Conservation (phyloP, 768 basidiomycete species). For the Mrakia frigida region DNA sequence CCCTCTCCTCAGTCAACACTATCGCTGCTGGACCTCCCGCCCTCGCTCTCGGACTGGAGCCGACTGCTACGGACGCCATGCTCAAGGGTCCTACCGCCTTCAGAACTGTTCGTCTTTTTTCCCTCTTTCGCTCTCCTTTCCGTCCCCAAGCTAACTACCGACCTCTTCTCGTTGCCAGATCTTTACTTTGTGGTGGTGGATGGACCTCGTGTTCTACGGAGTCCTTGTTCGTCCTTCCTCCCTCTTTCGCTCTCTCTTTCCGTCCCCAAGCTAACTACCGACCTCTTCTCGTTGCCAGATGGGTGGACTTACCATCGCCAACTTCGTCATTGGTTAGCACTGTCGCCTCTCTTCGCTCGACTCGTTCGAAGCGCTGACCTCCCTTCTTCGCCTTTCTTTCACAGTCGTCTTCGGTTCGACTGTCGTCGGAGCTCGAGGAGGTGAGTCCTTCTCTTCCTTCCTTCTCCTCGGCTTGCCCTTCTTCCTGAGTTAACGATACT, state of each 20-base stretch:
- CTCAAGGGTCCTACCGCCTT: slow-evolving; percentile 46
- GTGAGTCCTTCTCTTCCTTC: background rate
- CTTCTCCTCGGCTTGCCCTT: background rate
- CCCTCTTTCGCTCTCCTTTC: background rate
- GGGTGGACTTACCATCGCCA: slow-evolving; percentile 40
- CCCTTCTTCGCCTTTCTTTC: too few relatives aligned
- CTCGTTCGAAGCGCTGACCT: too few relatives aligned
- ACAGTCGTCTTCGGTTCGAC: slow-evolving; percentile 30
- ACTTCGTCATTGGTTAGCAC: slow-evolving; percentile 40
- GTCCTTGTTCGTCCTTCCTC: slow-evolving; percentile 41
- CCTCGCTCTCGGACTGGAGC: slow-evolving; percentile 29
- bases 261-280: too few relatives aligned
- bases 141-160: too few relatives aligned
- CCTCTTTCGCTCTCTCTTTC: background rate
- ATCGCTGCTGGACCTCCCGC: slow-evolving; percentile 51
- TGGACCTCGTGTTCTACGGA: slow-evolving; percentile 46
- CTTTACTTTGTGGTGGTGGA: slow-evolving; percentile 45
- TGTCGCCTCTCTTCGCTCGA: too few relatives aligned
- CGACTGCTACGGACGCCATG: slow-evolving; percentile 55
- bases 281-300: slow-evolving; percentile 9
- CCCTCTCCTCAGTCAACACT: slow-evolving; percentile 20
- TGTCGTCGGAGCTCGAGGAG: background rate
- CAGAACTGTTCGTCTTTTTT: slow-evolving; percentile 42
- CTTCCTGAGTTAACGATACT: slow-evolving; percentile 28
- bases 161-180: slow-evolving; percentile 33